Base-by-base conservation (phyloP, 495 filamentous ascomycete species). In the Cladorrhinum samala region DNA sequence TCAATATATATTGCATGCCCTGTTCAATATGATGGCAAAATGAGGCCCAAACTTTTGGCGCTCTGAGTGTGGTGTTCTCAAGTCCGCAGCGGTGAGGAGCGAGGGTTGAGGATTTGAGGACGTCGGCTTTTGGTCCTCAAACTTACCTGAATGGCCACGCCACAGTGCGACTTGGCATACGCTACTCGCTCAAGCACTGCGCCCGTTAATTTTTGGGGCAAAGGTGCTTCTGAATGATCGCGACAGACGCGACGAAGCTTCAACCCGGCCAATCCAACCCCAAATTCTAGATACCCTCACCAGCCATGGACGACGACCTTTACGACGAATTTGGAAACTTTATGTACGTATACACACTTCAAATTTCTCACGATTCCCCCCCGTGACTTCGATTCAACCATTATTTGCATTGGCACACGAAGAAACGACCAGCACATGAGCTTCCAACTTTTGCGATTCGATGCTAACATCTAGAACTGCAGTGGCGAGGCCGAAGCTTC, bases 401-500 rank as follows among this genome's bases (percentile, higher is more conserved):
- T n/a, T 17, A 3, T 14, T 23, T 17, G n/a, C n/a, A n/a, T n/a
- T n/a, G n/a, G n/a, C n/a, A n/a, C n/a, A n/a, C n/a, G n/a, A n/a
- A n/a, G n/a, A n/a, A n/a, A n/a, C n/a, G n/a, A n/a, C 37, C 27
- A 23, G 11, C 6, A 16, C 4, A 27, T 43, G 21, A 21, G 30
- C 36, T 9, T 21, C 8, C 6, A 9, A 16, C 6, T 38, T 39
- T 9, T 40, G 14, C 3, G 20, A 41, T 18, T 3, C 5, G 17
- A 4, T 41, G 46, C 39, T 58, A 61, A 41, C 61, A 52, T 39
- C 33, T 25, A 14, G 9, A 11, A 16, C 1, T 27, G 52, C 36
- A 92, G 93, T 59, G 93, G 95, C 66, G 75, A 77, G 54, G 86
- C 81, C 58, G 87, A 84, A 60, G 88, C 91, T 64, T 94, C 89